phyloP scores from a whole-genome alignment of 2,329 filamentous ascomycete species.

The Fusarium poae region DNA sequence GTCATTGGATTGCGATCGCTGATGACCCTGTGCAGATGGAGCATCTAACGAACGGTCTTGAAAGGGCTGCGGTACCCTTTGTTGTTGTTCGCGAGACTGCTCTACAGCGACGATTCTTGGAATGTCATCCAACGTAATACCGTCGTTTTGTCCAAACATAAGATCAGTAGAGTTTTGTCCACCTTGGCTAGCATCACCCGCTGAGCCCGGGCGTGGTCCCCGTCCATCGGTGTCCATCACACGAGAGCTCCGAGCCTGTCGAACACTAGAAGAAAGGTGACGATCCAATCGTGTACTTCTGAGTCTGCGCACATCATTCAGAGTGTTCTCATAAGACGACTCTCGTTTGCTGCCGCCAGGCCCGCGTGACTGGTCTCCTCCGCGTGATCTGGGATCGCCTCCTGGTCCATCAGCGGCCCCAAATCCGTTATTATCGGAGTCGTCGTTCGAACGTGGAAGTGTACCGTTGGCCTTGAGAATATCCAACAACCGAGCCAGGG shows the following conservation, averaged over 20 bases:
- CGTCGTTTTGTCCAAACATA: slow-evolving; percentile 91
- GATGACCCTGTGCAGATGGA: slow-evolving; percentile 71
- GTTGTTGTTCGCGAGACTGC: slow-evolving; percentile 91
- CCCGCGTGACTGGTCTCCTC: slow-evolving; percentile 36
- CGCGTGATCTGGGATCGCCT: slow-evolving; percentile 67
- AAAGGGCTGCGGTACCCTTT: slow-evolving; percentile 59
- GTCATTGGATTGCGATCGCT: slow-evolving; percentile 69
- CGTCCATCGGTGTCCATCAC: slow-evolving; percentile 77
- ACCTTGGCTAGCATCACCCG: slow-evolving; percentile 67
- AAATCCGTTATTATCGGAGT: slow-evolving; percentile 61
- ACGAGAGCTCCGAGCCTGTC: slow-evolving; percentile 88
- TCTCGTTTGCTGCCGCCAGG: slow-evolving; percentile 60
- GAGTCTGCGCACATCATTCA: slow-evolving; percentile 92
- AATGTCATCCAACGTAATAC: slow-evolving; percentile 94
- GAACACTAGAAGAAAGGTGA: slow-evolving; percentile 91
- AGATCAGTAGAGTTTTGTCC: slow-evolving; percentile 74
- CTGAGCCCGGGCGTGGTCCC: slow-evolving; percentile 81
- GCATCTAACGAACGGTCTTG: slow-evolving; percentile 57
- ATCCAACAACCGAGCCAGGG: slow-evolving; percentile 87
- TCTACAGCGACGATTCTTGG: slow-evolving; percentile 95
- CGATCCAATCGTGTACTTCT: slow-evolving; percentile 95
- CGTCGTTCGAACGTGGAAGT: slow-evolving; percentile 81
- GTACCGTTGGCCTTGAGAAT: slow-evolving; percentile 88
- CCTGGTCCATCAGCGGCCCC: slow-evolving; percentile 56
- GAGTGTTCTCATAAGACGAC: slow-evolving; percentile 92